Conservation (phyloP, 1,284 basidiomycete genomes). For the Cryptococcus hybrid region DNA sequence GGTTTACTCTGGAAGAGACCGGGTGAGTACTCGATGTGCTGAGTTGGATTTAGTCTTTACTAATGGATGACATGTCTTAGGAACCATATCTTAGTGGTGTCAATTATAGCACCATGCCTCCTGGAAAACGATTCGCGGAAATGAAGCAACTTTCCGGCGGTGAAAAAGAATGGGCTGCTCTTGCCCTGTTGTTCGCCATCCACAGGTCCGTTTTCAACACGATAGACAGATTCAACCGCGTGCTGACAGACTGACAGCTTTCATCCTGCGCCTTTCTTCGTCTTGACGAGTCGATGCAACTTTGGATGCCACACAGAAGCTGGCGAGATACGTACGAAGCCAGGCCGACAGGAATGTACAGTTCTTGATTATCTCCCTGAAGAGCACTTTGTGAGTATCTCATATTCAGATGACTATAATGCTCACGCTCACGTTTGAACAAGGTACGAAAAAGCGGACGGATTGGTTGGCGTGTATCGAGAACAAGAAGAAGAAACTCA, state of each 20-base stretch:
- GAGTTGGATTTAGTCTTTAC: background rate
- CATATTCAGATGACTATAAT: background rate
- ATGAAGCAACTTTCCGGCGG: constrained; percentile 99
- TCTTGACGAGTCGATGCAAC: constrained; percentile 72
- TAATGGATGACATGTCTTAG: constrained; percentile 50
- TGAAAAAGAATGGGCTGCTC: constrained; percentile 95
- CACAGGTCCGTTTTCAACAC: constrained; percentile 65
- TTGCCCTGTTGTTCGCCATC: constrained; percentile 93
- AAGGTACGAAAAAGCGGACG: constrained; percentile 84
- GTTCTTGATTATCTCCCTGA: constrained; percentile 96
- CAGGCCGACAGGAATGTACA: constrained; percentile 72
- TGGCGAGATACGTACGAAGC: constrained; percentile 82
- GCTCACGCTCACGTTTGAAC: too few species aligned
- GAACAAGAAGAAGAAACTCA: constrained; percentile 94
- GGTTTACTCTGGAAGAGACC: constrained; percentile 90
- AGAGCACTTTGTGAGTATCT: constrained; percentile 40
- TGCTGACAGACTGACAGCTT: constrained; percentile 58
- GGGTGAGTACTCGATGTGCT: constrained; percentile 42
- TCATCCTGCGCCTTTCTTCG: constrained; percentile 98
- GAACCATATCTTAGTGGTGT: constrained; percentile 95
- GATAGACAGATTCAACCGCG: too few species aligned
- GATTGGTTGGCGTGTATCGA: constrained; percentile 88
- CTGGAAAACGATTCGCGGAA: constrained; percentile 98
- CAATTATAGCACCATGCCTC: constrained; percentile 99
- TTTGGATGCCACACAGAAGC: constrained; percentile 83